Percentiles rank a stretch among this genome's conserved stretches.
Conservation (phyloP, 805 yeast genomes). For the Candida andamanensis region DNA sequence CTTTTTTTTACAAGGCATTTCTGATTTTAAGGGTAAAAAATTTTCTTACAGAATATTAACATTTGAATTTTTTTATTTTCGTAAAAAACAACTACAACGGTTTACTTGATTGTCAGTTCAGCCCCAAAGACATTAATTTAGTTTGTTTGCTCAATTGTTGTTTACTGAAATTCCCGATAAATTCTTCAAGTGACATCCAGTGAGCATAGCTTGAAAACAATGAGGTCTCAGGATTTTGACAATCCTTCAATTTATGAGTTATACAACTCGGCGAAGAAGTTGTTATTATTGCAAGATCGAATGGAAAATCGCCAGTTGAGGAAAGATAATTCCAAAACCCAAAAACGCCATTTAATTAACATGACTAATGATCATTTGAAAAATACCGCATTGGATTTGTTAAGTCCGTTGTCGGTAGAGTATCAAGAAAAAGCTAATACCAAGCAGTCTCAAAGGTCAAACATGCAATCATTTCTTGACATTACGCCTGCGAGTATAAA, state of each 20-base stretch:
- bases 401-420: conserved; percentile 28
- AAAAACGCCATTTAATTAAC: conserved; percentile 12
- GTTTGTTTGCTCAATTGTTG: too few relatives aligned
- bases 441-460: neutral
- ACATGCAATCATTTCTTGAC: conserved; percentile 7
- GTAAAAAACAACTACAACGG: too few relatives aligned
- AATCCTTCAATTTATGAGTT: conserved; percentile 37
- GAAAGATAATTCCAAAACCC: conserved; percentile 24
- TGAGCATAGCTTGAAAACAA: too few relatives aligned
- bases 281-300: conserved; percentile 34
- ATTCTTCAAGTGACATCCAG: too few relatives aligned
- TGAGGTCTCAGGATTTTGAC: conserved; percentile 11
- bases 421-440: neutral
- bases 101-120: too few relatives aligned
- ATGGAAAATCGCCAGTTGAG: conserved; percentile 36
- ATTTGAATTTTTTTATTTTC: too few relatives aligned
- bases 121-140: too few relatives aligned
- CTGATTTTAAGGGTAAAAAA: too few relatives aligned
- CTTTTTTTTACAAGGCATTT: too few relatives aligned
- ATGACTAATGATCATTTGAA: conserved; percentile 1
- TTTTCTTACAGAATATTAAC: too few relatives aligned
- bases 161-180: too few relatives aligned
- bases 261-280: conserved; percentile 36
- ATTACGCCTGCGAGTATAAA: conserved; percentile 30
- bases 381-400: conserved; percentile 12